A percentile compares a stretch with the other conserved stretches of the same genome.
These are phyloP conservation scores for Naganishia friedmannii DNA, from an alignment of 768 basidiomycete species.

Conservation along the genomic window DNA sequence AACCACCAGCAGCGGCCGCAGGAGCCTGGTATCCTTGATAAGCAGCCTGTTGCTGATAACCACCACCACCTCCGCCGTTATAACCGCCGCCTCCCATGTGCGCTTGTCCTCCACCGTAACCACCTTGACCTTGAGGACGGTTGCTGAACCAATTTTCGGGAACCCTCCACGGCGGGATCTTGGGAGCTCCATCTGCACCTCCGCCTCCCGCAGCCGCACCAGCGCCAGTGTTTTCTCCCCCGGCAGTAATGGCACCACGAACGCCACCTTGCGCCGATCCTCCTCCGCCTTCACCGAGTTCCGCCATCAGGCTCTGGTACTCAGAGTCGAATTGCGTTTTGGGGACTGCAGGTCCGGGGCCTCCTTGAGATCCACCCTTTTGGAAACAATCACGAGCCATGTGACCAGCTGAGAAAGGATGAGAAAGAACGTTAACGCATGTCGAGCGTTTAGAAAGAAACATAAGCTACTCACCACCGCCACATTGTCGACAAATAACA, in stretches of 20 bases:
- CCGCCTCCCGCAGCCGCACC: conserved; percentile 10
- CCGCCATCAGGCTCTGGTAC: conserved; percentile 95
- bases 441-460: not conserved
- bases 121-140: conserved; percentile 19
- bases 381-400: conserved; percentile 98
- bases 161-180: conserved; percentile 52
- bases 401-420: conserved; percentile 67
- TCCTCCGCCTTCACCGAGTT: conserved; percentile 76
- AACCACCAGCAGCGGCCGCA: not conserved
- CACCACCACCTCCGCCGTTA: conserved; percentile 18
- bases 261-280: conserved; percentile 33
- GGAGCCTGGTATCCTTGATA: conserved; percentile 25
- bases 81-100: conserved; percentile 21
- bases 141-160: conserved; percentile 49
- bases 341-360: conserved; percentile 55
- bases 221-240: conserved; percentile 10
- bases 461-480: conserved; percentile 58
- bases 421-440: not conserved
- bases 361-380: conserved; percentile 75
- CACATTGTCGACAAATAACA: conserved; percentile 97
- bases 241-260: conserved; percentile 34
- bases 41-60: conserved; percentile 21
- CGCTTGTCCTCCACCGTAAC: conserved; percentile 26
- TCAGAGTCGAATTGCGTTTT: conserved; percentile 86
- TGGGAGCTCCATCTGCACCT: conserved; percentile 23